phyloP scores from a whole-genome alignment of 768 basidiomycete genomes.

The Boletus insuetus region DNA sequence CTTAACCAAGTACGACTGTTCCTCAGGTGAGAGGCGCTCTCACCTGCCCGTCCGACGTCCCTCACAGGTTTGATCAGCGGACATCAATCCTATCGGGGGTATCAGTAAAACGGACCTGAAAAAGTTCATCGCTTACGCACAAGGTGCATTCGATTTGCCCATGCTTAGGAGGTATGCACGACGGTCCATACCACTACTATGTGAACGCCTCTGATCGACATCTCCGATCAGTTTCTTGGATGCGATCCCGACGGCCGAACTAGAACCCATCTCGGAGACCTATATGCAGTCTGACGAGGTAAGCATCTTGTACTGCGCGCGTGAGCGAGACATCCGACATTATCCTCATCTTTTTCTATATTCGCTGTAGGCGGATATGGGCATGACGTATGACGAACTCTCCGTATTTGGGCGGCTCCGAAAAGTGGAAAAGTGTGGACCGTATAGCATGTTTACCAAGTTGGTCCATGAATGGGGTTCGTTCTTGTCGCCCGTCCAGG shows the following conservation, averaged over 20 bases:
- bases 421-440: conserved; percentile 96
- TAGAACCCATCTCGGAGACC: conserved; percentile 91
- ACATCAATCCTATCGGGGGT: conserved; percentile 97
- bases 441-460: conserved; percentile 97
- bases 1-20: conserved; percentile 97
- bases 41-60: not conserved
- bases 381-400: conserved; percentile 98
- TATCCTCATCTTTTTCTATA: not conserved
- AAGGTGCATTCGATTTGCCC: conserved; percentile 76
- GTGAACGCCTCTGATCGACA: not conserved
- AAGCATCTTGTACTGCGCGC: not conserved
- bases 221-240: conserved; percentile 67
- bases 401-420: conserved; percentile 90
- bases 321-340: no score
- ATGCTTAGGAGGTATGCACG: conserved; percentile 65
- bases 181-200: not conserved
- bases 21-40: conserved; percentile 54
- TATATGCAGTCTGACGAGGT: conserved; percentile 96
- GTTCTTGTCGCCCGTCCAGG: conserved; percentile 78
- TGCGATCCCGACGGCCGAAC: conserved; percentile 92
- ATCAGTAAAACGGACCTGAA: conserved; percentile 98
- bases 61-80: conserved; percentile 50
- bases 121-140: conserved; percentile 88
- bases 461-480: conserved; percentile 92
- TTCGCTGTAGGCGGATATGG: conserved; percentile 82